Evolutionary conservation across 164 flowering plant species (phyloP), one percentile per base, ranked within the genome.

Genomic region (Nymphaea thermarum): DNA sequence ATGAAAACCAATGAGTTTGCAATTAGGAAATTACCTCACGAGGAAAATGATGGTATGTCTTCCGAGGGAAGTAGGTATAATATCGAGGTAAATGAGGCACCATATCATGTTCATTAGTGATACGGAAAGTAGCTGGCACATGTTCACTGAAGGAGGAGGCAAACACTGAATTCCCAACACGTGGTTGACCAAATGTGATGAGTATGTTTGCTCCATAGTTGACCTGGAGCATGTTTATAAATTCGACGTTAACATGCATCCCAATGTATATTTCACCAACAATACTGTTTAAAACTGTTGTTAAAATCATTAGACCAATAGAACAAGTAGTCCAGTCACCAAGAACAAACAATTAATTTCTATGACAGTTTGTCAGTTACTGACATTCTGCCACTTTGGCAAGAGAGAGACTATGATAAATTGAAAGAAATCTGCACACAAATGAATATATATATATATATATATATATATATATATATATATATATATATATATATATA

Each of bases 81-180:
- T 83, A 95, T 55, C 97, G 99, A 68, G 99, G 99, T 79, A 95
- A 76, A 80, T 95, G 99, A 63, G 99, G 97, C 25, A 95, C 98
- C 43, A 95, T 81, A 70, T 95, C 99, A 81, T 89, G 94, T 10
- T 76, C 86, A 80, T 95, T 69, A 17, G 93, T 87, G 42, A 95
- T 78, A 42, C 99, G 84, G 47, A 90, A 65, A 43, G 96, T 83
- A 67, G 90, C 79, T 41, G 97, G 98, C 60, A 95, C 83, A 44
- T 78, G 67, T 72, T 87, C 36, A 65, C 77, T 86, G 68, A 83
- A 95, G 79, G 82, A 87, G 17, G 96, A 82, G 63, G 89, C 87
- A 79, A 95, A 95, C 71, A 64, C 93, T 61, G 94, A 88, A 85
- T 95, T 95, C 43, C 99, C 99, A 68, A 92, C 77, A 55, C 98